These are phyloP conservation scores for Tolypocladium sp. DNA, from an alignment of 2,329 filamentous ascomycete genomes.

Conservation along the genomic window DNA sequence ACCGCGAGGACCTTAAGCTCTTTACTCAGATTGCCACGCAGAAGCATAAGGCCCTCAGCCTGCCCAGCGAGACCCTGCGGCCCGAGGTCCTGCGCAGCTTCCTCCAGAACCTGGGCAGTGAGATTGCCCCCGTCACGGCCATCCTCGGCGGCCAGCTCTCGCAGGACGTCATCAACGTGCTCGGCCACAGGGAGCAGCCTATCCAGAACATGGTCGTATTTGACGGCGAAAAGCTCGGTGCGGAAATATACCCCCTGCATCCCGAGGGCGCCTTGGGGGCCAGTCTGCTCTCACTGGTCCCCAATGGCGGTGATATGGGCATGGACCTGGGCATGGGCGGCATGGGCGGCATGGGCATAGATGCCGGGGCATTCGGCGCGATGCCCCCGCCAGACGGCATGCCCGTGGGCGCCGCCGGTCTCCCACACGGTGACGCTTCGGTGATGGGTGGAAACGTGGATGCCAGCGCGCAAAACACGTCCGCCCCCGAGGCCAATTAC, in stretches of 20 bases:
- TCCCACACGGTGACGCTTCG: neutral
- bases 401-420: neutral
- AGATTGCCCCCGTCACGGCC: conserved; percentile 79
- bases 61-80: conserved; percentile 58
- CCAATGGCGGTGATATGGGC: conserved; percentile 14
- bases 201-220: conserved; percentile 93
- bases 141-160: conserved; percentile 85
- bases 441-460: neutral
- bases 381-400: conserved; percentile 2
- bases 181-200: conserved; percentile 84
- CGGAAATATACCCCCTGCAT: conserved; percentile 73
- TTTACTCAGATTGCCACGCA: conserved; percentile 74
- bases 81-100: conserved; percentile 74
- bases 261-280: conserved; percentile 51
- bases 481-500: neutral
- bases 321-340: conserved; percentile 11
- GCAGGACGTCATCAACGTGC: conserved; percentile 94
- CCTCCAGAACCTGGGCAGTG: conserved; percentile 74
- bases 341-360: conserved; percentile 8
- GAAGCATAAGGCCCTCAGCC: conserved; percentile 65
- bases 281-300: conserved; percentile 29
- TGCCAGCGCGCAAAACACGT: neutral
- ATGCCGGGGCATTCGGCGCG: neutral
- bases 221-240: conserved; percentile 73
- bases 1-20: conserved; percentile 56